These are phyloP conservation scores for Globisporangium takayamanum DNA, from an alignment of 352 stramenopile genomes.

Conservation along the genomic window DNA sequence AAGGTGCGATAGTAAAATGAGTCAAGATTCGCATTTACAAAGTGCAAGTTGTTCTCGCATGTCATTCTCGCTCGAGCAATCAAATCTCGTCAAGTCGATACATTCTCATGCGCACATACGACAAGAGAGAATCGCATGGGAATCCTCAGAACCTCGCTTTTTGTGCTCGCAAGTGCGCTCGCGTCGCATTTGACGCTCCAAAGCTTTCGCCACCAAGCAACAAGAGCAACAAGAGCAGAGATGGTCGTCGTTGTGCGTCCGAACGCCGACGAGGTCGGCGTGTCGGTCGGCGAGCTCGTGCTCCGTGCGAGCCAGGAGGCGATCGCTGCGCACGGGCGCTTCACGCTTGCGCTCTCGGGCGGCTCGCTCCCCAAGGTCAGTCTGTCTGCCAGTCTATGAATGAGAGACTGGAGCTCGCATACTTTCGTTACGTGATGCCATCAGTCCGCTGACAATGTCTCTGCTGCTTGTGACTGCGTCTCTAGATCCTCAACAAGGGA, in stretches of 20 bases:
- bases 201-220: not conserved
- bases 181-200: not conserved
- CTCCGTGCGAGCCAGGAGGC: conserved; percentile 55
- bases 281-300: conserved; percentile 53
- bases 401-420: not conserved
- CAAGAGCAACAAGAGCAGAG: conserved; percentile 10
- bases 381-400: not conserved
- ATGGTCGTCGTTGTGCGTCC: conserved; percentile 58
- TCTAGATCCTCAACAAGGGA: conserved; percentile 77
- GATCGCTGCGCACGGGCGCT: conserved; percentile 51
- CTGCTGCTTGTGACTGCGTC: conserved; percentile 3
- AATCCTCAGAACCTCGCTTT: not conserved
- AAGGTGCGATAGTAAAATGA: too few species aligned
- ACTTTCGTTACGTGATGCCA: not conserved
- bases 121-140: not conserved
- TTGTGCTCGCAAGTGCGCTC: not conserved
- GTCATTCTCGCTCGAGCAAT: too few species aligned
- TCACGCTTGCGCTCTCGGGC: conserved; percentile 84
- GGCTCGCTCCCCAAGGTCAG: conserved; percentile 77
- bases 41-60: too few species aligned
- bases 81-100: not conserved
- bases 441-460: not conserved
- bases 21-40: too few species aligned
- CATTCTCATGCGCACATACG: not conserved
- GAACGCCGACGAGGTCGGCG: conserved; percentile 52